These are phyloP conservation scores for Rhizodiscina lignyota DNA, from an alignment of 495 filamentous ascomycete genomes.

Conservation along the genomic window DNA sequence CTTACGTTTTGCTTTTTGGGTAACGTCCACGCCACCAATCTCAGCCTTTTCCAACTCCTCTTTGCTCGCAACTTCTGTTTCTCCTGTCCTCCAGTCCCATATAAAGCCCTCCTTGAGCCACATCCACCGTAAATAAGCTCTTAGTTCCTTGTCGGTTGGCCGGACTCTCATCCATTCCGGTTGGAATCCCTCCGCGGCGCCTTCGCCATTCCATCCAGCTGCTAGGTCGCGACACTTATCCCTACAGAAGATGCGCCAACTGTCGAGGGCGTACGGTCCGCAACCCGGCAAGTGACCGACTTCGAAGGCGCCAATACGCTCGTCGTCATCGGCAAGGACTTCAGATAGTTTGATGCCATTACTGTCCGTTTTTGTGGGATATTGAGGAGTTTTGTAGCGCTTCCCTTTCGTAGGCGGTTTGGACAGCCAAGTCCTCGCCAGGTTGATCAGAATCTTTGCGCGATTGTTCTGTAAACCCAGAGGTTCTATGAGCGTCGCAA, in stretches of 20 bases:
- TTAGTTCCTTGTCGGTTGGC: conserved; percentile 75
- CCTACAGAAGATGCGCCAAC: conserved; percentile 86
- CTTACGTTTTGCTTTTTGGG: too few species aligned
- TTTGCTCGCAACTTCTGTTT: background rate
- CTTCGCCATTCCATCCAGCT: conserved; percentile 40
- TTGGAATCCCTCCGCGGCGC: conserved; percentile 16
- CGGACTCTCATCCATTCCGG: conserved; percentile 77
- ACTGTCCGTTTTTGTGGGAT: conserved; percentile 38
- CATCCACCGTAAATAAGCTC: conserved; percentile 76
- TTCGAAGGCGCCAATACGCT: conserved; percentile 48
- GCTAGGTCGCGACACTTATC: conserved; percentile 54
- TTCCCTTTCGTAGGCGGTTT: conserved; percentile 39
- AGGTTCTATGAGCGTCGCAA: conserved; percentile 47
- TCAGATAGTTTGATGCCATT: conserved; percentile 35
- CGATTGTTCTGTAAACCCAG: conserved; percentile 60
- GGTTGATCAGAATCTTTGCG: conserved; percentile 40
- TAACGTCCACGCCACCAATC: too few species aligned
- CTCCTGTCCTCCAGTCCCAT: background rate
- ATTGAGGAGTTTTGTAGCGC: conserved; percentile 51
- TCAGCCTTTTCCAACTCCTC: conserved; percentile 1
- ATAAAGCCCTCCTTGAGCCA: conserved; percentile 51
- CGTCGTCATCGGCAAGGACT: conserved; percentile 17
- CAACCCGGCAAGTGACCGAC: conserved; percentile 71
- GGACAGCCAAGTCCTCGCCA: conserved; percentile 57
- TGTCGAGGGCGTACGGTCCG: conserved; percentile 77